phyloP scores from a whole-genome alignment of 768 basidiomycete species.

The Lentinula aciculospora region DNA sequence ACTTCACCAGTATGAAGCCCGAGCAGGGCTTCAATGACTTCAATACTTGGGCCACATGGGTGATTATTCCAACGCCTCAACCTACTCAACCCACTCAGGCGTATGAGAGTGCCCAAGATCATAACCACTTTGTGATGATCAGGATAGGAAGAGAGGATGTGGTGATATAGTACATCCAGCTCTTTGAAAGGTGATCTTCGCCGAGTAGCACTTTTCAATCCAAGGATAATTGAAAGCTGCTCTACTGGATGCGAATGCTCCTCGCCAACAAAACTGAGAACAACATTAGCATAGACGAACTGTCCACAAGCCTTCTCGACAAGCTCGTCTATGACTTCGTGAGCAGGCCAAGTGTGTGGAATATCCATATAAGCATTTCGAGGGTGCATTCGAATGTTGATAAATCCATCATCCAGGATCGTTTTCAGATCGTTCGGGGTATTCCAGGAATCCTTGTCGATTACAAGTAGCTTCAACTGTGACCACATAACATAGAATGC shows the following conservation, averaged over 20 bases:
- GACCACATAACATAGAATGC: slow-evolving; percentile 2
- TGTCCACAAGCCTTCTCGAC: slow-evolving; percentile 10
- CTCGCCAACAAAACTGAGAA: neutral
- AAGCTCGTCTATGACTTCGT: slow-evolving; percentile 10
- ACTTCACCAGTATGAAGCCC: neutral
- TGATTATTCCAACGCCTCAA: neutral
- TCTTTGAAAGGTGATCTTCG: neutral
- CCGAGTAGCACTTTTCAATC: neutral
- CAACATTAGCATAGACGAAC: neutral
- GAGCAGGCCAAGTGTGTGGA: slow-evolving; percentile 17
- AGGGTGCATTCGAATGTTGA: slow-evolving; percentile 7
- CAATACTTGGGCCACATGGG: neutral
- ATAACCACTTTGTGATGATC: neutral
- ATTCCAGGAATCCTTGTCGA: neutral
- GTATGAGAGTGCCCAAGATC: neutral
- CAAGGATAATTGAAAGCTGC: neutral
- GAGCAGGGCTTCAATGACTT: neutral
- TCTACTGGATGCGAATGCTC: neutral
- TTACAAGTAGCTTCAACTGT: slow-evolving; percentile 4
- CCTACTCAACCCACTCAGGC: neutral
- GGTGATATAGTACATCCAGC: neutral
- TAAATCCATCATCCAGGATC: slow-evolving; percentile 12
- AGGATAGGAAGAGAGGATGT: neutral
- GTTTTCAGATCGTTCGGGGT: slow-evolving; percentile 14
- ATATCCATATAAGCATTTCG: slow-evolving; percentile 1